Percentiles rank a stretch among this genome's conserved stretches.
phyloP scores from a whole-genome alignment of 2,329 filamentous ascomycete species.

The Aspergillus novofumigatus region DNA sequence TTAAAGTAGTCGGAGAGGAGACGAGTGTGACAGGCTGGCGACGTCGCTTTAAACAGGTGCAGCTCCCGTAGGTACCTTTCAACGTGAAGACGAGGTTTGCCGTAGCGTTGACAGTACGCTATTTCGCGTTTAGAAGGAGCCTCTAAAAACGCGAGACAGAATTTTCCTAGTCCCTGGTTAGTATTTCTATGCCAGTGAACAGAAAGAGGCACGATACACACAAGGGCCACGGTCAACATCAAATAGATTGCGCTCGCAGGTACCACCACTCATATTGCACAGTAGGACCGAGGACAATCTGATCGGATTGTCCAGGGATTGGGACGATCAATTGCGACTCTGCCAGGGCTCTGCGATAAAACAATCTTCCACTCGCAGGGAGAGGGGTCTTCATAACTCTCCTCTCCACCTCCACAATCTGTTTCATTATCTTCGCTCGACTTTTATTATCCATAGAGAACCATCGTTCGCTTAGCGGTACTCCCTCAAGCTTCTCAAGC shows the following conservation, averaged over 20 bases:
- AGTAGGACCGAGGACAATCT: no score
- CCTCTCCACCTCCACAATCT: conserved; percentile 22
- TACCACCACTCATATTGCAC: no score
- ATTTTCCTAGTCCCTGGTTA: conserved; percentile 10
- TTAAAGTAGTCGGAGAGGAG: conserved; percentile 14
- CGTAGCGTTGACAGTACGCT: conserved; percentile 18
- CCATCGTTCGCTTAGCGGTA: conserved; percentile 31
- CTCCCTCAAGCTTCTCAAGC: conserved; percentile 32
- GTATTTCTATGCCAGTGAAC: background rate
- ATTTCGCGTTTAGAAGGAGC: conserved; percentile 23
- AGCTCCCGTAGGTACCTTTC: conserved; percentile 19
- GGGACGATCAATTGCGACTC: no score
- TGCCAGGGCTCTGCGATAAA: no score
- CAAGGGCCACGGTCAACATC: conserved; percentile 25
- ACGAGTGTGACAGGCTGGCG: conserved; percentile 11
- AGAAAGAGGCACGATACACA: conserved; percentile 4
- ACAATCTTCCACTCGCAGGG: conserved; percentile 25
- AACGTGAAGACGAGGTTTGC: conserved; percentile 19
- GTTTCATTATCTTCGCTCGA: no score
- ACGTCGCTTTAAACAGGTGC: conserved; percentile 11
- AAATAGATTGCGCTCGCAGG: no score
- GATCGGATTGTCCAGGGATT: no score
- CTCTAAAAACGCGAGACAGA: conserved; percentile 11
- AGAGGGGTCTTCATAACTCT: conserved; percentile 19
- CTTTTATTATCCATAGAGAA: conserved; percentile 22